Evolutionary conservation across 2,329 filamentous ascomycete species (phyloP).

Genomic region (Botrytis elliptica): DNA sequence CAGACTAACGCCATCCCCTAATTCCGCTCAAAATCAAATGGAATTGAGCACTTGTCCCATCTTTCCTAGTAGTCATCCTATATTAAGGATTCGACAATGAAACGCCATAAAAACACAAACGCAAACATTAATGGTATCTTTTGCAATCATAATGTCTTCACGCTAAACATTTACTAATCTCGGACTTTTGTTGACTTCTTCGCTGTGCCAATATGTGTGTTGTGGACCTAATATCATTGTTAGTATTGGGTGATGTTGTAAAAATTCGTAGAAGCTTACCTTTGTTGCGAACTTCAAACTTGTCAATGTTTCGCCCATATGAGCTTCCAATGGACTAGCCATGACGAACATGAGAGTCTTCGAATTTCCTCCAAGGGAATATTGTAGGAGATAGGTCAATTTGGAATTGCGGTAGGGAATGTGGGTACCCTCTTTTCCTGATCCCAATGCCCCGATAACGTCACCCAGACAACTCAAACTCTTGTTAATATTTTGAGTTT

Average conservation of each 20-base stretch:
- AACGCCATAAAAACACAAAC: conserved; percentile 16
- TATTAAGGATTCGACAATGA: neutral
- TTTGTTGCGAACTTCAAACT: conserved; percentile 96
- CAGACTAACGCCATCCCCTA: conserved; percentile 14
- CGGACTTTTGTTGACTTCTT: conserved; percentile 68
- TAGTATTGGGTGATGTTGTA: conserved; percentile 24
- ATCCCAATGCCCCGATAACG: conserved; percentile 89
- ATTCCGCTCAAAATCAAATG: conserved; percentile 1
- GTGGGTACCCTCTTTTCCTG: conserved; percentile 72
- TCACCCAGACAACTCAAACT: conserved; percentile 88
- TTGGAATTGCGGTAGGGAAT: conserved; percentile 96
- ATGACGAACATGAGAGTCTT: conserved; percentile 99
- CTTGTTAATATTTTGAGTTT: conserved; percentile 98
- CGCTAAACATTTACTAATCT: conserved; percentile 31
- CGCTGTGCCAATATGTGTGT: conserved; percentile 88
- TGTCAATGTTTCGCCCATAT: conserved; percentile 88
- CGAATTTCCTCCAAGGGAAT: conserved; percentile 89
- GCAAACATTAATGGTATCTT: conserved; percentile 21
- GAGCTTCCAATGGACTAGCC: conserved; percentile 87
- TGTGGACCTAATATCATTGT: conserved; percentile 60
- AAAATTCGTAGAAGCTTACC: conserved; percentile 49
- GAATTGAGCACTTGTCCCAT: conserved; percentile 15
- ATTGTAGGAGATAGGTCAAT: conserved; percentile 92
- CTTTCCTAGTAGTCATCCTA: conserved; percentile 13
- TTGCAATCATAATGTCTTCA: conserved; percentile 14